Evolutionary conservation across 441 rosid genomes (phyloP).

Genomic region (Biscutella laevigata): DNA sequence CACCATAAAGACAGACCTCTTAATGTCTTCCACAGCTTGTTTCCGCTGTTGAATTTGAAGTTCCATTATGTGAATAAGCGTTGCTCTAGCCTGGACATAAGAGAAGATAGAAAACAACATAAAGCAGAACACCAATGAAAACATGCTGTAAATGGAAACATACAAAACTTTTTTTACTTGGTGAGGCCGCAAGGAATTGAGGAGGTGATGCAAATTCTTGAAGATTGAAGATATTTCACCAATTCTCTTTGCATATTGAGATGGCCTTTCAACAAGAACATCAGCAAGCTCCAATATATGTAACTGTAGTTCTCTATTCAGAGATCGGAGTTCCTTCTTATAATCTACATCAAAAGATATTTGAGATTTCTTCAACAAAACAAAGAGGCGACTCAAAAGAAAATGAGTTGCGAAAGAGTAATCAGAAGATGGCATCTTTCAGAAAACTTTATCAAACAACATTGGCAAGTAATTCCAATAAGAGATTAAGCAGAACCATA

Average conservation of each 20-base stretch:
- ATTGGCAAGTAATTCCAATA: background rate
- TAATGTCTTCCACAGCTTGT: constrained; percentile 88
- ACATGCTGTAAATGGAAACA: background rate
- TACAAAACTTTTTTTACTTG: constrained; percentile 41
- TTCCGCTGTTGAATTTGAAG: constrained; percentile 77
- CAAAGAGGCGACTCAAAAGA: background rate
- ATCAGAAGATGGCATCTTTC: background rate
- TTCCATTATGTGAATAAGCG: constrained; percentile 78
- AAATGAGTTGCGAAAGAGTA: background rate
- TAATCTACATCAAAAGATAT: constrained; percentile 44
- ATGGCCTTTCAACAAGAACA: constrained; percentile 90
- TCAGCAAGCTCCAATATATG: constrained; percentile 89
- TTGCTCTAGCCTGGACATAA: constrained; percentile 71
- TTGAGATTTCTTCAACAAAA: background rate
- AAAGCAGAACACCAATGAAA: background rate
- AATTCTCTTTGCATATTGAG: constrained; percentile 88
- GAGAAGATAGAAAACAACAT: background rate
- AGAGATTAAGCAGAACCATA: background rate
- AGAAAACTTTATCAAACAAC: background rate
- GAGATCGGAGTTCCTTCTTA: constrained; percentile 66
- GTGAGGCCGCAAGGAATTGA: constrained; percentile 88
- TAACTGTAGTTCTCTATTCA: constrained; percentile 82
- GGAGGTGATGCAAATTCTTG: constrained; percentile 90
- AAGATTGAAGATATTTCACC: constrained; percentile 89
- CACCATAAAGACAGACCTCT: constrained; percentile 40